These are phyloP conservation scores for Micromonas pusilla DNA, from an alignment of 139 green algal species.

Conservation along the genomic window DNA sequence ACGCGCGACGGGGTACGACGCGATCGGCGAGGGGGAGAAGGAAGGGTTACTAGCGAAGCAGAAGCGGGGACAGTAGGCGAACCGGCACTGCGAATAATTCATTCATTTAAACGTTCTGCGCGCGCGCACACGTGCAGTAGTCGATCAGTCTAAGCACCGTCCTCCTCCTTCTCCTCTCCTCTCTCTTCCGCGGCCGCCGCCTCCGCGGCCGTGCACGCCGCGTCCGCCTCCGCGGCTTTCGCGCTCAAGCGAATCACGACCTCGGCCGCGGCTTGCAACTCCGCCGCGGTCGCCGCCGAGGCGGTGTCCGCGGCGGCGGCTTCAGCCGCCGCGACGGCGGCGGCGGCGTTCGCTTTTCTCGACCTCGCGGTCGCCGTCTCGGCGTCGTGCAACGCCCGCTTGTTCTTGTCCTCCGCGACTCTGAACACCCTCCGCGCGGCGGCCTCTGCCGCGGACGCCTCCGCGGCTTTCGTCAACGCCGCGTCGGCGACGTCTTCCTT, in stretches of 20 bases:
- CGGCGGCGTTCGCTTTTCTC: neutral
- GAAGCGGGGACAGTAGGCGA: too few relatives aligned
- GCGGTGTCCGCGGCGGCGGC: neutral
- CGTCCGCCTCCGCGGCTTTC: neutral
- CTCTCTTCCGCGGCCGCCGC: neutral
- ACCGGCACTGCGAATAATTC: too few relatives aligned
- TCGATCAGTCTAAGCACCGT: neutral
- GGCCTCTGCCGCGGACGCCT: neutral
- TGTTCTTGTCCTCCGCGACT: neutral
- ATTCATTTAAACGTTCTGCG: too few relatives aligned
- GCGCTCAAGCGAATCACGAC: neutral
- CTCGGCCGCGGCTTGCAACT: neutral
- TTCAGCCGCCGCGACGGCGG: neutral
- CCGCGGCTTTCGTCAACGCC: neutral
- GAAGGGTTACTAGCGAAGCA: too few relatives aligned
- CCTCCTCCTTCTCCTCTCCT: neutral
- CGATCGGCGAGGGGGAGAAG: too few relatives aligned
- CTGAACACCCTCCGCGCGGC: neutral
- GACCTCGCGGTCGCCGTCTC: neutral
- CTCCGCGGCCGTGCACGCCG: neutral
- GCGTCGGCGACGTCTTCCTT: neutral
- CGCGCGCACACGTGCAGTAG: too few relatives aligned
- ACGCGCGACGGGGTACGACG: too few relatives aligned
- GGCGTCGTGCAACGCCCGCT: too few relatives aligned
- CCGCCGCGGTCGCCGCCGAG: too few relatives aligned